Evolutionary conservation across 2,329 filamentous ascomycete species (phyloP), one percentile per base, ranked within the genome.

Genomic region (Bipolaris bicolor): DNA sequence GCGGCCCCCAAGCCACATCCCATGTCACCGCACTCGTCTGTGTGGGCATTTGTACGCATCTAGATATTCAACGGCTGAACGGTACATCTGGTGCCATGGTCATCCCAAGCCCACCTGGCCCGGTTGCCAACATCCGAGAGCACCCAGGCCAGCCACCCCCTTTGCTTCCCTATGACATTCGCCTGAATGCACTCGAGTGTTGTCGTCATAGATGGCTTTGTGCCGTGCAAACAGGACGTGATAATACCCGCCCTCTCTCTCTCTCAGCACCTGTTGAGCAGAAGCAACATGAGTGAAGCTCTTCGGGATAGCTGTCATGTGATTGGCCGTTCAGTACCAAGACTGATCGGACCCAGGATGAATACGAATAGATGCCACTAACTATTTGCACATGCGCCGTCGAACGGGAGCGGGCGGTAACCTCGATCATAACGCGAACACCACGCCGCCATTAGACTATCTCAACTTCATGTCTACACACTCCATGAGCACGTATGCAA

Each of bases 291-390:
- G 33, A 16, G 29, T 44, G 39, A 29, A 43, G 18, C 29, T 51
- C 20, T 31, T 37, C n/a, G 40, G 29, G 7, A 26, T 13, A 4
- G 15, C 39, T 7, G 26, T 16, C n/a, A 49, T 44, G n/a, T 46
- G 53, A 57, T 49, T 56, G 55, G 58, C 18, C 10, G 43, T 13
- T 2, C 29, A 45, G 36, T 24, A 55, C 59, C 55, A 62, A 61
- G 65, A 59, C 40, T 65, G 68, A 72, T 71, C 69, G 49, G 69
- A 68, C 60, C 68, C 63, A 68, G 69, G 69, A 67, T 72, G 41
- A 57, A 55, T 59, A 61, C 51, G 55, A 63, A 43, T 44, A 63
- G 61, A 53, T 67, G 63, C 61, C 66, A 61, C 67, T 73, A 72
- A 55, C 55, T 43, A 57, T 64, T 65, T 65, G 58, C 52, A 58